Evolutionary conservation across 768 basidiomycete species (phyloP).

Genomic region (Suillus subluteus): DNA sequence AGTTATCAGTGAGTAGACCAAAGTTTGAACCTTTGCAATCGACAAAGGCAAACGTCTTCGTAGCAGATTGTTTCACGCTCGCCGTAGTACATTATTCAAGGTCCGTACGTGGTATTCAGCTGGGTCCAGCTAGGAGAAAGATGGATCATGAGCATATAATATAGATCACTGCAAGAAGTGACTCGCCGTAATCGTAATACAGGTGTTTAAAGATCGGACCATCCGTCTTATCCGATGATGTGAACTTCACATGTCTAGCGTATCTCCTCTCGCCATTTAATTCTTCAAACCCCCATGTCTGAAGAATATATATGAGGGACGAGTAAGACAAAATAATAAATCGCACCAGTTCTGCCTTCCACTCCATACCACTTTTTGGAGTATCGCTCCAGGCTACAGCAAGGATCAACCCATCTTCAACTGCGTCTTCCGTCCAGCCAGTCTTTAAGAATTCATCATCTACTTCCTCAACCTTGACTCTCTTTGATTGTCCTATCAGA

Average conservation of each 20-base stretch:
- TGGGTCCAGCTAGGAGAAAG: conserved; percentile 19
- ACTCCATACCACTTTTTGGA: conserved; percentile 58
- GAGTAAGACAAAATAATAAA: conserved; percentile 1
- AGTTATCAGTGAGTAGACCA: neutral
- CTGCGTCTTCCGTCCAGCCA: conserved; percentile 47
- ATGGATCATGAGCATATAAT: conserved; percentile 17
- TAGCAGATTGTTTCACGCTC: neutral
- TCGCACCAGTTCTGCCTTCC: conserved; percentile 68
- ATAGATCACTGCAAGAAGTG: neutral
- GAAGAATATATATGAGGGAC: neutral
- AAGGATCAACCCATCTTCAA: conserved; percentile 38
- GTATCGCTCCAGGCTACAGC: conserved; percentile 60
- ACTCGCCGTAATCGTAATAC: conserved; percentile 72
- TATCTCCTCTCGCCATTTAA: conserved; percentile 64
- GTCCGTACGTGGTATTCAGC: conserved; percentile 14
- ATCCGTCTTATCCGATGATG: conserved; percentile 58
- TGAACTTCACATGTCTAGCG: conserved; percentile 63
- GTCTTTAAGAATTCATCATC: conserved; percentile 44
- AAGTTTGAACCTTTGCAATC: neutral
- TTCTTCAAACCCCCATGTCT: conserved; percentile 68
- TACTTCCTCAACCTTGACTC: conserved; percentile 51
- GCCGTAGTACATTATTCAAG: neutral
- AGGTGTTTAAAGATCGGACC: conserved; percentile 52
- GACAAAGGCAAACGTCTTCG: neutral
- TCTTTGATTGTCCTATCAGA: conserved; percentile 56